Evolutionary conservation across 2,329 filamentous ascomycete species (phyloP).

Genomic region (Aspergillus sergii): DNA sequence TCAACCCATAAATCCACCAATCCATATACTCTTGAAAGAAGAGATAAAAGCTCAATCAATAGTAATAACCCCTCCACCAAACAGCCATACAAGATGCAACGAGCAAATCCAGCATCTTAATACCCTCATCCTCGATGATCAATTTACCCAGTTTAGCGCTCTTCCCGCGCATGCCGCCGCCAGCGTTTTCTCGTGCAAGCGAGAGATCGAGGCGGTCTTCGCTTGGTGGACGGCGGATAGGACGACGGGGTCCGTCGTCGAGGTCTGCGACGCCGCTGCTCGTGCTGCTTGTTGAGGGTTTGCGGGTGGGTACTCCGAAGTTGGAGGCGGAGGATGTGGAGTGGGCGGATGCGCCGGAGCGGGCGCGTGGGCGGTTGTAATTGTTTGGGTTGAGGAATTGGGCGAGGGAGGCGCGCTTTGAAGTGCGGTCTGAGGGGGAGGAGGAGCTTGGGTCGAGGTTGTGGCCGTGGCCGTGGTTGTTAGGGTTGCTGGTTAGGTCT

Average conservation of each 20-base stretch:
- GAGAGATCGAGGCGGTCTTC: constrained; percentile 66
- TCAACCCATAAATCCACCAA: not conserved
- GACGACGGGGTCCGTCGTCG: constrained; percentile 14
- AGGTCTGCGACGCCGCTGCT: constrained; percentile 29
- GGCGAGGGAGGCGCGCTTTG: constrained; percentile 35
- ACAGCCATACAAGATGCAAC: constrained; percentile 89
- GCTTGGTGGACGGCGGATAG: constrained; percentile 31
- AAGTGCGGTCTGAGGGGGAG: constrained; percentile 10
- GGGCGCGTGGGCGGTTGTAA: constrained; percentile 30
- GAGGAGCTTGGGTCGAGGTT: constrained; percentile 1
- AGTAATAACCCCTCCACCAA: constrained; percentile 74
- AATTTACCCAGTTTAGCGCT: constrained; percentile 92
- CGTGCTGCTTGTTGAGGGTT: constrained; percentile 32
- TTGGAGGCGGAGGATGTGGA: constrained; percentile 17
- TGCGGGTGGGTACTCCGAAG: constrained; percentile 27
- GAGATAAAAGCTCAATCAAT: constrained; percentile 3
- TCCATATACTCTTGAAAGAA: constrained; percentile 7
- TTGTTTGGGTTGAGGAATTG: constrained; percentile 35
- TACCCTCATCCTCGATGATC: constrained; percentile 82
- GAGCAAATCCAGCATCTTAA: constrained; percentile 93
- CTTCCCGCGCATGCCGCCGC: constrained; percentile 82
- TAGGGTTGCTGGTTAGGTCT: constrained; percentile 12
- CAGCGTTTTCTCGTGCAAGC: constrained; percentile 79
- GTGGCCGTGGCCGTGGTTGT: constrained; percentile 1
- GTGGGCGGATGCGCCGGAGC: constrained; percentile 25